phyloP scores from a whole-genome alignment of 2,329 filamentous ascomycete genomes.

The Pseudocercospora eumusae region DNA sequence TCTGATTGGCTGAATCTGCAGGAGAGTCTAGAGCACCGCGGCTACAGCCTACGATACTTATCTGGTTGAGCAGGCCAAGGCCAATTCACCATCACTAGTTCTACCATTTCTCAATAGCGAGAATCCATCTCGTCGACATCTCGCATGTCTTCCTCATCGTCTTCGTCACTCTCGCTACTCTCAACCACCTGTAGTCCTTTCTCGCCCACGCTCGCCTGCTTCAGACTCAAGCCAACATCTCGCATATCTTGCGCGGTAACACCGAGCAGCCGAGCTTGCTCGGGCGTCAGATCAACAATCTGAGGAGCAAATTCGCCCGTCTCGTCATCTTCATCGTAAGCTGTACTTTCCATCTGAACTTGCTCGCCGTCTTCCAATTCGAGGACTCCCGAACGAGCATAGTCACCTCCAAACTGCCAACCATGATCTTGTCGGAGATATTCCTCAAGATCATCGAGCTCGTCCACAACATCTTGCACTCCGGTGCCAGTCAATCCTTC shows the following conservation, averaged over 20 bases:
- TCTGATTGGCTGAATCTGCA: not conserved
- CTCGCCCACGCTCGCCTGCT: constrained; percentile 26
- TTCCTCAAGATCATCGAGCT: constrained; percentile 57
- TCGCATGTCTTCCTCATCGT: constrained; percentile 36
- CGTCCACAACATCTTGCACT: constrained; percentile 52
- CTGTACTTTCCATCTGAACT: constrained; percentile 57
- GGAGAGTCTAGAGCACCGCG: not conserved
- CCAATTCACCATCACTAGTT: no score
- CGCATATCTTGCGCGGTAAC: constrained; percentile 34
- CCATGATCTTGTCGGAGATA: constrained; percentile 57
- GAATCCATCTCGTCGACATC: constrained; percentile 43
- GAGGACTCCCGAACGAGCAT: constrained; percentile 59
- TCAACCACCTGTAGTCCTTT: constrained; percentile 40
- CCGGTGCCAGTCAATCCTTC: constrained; percentile 47
- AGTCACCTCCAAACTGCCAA: constrained; percentile 59
- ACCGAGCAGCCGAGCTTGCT: constrained; percentile 45
- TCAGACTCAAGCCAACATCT: constrained; percentile 27
- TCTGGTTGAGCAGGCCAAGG: not conserved
- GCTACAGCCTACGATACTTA: no score
- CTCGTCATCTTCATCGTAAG: constrained; percentile 61
- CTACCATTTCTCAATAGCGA: constrained; percentile 32
- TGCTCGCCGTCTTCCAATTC: constrained; percentile 65
- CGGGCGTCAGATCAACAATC: constrained; percentile 57
- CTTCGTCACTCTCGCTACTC: constrained; percentile 31
- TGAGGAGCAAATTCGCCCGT: constrained; percentile 65